Evolutionary conservation across 192 early-diverging fungal species (phyloP).

Genomic region (Jimgerdemannia flammicorona): DNA sequence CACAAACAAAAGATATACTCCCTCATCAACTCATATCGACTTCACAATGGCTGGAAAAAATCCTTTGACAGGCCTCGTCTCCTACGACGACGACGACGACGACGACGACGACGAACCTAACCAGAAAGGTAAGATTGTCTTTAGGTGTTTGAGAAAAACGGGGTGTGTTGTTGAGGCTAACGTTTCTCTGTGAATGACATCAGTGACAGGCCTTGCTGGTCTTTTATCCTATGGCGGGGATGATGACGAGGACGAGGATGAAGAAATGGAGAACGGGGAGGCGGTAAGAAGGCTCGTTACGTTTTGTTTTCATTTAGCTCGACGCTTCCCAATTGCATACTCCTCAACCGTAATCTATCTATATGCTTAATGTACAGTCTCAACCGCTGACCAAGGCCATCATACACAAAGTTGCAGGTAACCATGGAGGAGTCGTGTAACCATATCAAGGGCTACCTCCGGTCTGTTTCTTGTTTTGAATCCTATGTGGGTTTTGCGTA

Average conservation of each 20-base stretch:
- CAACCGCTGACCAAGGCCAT: background rate
- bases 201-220: background rate
- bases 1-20: background rate
- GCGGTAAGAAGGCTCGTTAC: background rate
- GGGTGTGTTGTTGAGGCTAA: too few relatives aligned
- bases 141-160: too few relatives aligned
- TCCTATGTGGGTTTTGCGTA: background rate
- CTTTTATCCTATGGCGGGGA: background rate
- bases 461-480: background rate
- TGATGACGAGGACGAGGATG: background rate
- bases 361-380: background rate
- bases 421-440: background rate
- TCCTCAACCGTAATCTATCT: background rate
- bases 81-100: background rate
- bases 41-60: background rate
- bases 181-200: too few relatives aligned
- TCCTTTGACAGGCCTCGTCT: background rate
- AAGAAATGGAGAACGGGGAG: background rate
- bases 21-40: background rate
- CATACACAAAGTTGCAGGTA: background rate
- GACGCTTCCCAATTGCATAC: background rate
- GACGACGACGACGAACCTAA: background rate
- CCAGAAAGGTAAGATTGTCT: background rate
- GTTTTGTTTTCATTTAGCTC: background rate
- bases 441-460: background rate